Conservation (phyloP, 2,329 filamentous ascomycete species). For the Zymoseptoria crescenta region DNA sequence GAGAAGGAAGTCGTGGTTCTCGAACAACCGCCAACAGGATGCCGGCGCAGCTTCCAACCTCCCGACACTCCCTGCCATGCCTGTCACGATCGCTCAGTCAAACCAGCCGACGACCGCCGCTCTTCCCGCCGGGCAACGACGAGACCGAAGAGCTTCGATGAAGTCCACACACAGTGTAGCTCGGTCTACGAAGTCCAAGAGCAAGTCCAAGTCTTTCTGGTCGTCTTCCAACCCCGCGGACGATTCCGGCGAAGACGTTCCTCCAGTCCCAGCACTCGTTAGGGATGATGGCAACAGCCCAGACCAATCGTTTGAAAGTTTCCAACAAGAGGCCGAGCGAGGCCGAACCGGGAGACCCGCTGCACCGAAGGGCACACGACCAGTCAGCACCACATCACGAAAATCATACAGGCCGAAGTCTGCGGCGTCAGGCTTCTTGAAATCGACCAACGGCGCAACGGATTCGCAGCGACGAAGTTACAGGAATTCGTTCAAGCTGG, state of each 20-base stretch:
- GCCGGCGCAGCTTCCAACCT: slow-evolving; percentile 7
- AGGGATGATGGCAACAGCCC: slow-evolving; percentile 2
- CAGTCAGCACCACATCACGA: slow-evolving; percentile 14
- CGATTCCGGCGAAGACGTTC: slow-evolving; percentile 16
- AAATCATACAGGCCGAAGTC: slow-evolving; percentile 18
- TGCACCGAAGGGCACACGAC: slow-evolving; percentile 11
- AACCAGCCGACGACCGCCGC: slow-evolving; percentile 9
- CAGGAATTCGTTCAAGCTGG: slow-evolving; percentile 14
- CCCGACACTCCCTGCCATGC: slow-evolving; percentile 9
- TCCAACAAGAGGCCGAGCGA: neutral
- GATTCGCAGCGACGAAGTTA: slow-evolving; percentile 14
- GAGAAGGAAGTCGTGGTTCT: slow-evolving; percentile 8
- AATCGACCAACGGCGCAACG: slow-evolving; percentile 17
- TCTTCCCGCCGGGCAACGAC: slow-evolving; percentile 9
- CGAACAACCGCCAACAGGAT: neutral
- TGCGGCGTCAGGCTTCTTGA: slow-evolving; percentile 20
- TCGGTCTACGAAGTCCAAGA: slow-evolving; percentile 9
- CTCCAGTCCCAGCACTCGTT: slow-evolving; percentile 16
- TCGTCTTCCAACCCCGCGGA: slow-evolving; percentile 16
- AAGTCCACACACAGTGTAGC: slow-evolving; percentile 4
- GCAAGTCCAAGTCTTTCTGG: slow-evolving; percentile 14
- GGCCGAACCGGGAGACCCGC: neutral
- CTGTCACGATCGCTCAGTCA: slow-evolving; percentile 5
- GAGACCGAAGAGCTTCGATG: slow-evolving; percentile 10
- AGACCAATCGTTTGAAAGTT: neutral